Percentiles rank a stretch among this genome's conserved stretches.
phyloP scores from a whole-genome alignment of 2,329 filamentous ascomycete species.

The Phoma herbarum region DNA sequence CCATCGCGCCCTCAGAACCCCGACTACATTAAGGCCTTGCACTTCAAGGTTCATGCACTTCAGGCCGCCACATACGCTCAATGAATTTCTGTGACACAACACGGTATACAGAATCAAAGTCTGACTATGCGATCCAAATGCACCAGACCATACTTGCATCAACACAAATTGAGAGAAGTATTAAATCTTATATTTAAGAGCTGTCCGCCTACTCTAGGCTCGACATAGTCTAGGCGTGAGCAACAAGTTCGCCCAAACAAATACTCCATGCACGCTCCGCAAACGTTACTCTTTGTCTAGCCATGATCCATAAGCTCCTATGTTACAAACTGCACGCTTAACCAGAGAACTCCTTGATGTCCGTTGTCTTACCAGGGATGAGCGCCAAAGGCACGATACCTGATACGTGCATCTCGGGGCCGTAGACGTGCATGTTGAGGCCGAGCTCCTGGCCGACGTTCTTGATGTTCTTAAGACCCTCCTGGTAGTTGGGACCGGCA shows the following conservation, averaged over 20 bases:
- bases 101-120: neutral
- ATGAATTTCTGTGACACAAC: neutral
- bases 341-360: constrained; percentile 69
- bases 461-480: constrained; percentile 99
- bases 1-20: too few species aligned
- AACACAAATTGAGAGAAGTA: constrained; percentile 15
- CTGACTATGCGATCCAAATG: too few species aligned
- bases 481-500: constrained; percentile 98
- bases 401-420: constrained; percentile 85
- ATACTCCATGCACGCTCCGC: constrained; percentile 29
- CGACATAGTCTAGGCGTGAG: constrained; percentile 25
- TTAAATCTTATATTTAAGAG: constrained; percentile 31
- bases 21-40: too few species aligned
- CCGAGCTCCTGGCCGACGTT: constrained; percentile 91
- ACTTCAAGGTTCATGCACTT: too few species aligned
- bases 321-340: constrained; percentile 50
- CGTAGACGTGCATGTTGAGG: constrained; percentile 91
- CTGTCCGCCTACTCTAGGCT: constrained; percentile 17
- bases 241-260: constrained; percentile 29
- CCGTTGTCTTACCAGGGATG: constrained; percentile 64
- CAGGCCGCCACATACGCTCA: neutral
- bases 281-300: constrained; percentile 45
- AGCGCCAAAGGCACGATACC: constrained; percentile 96
- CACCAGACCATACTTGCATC: too few species aligned
- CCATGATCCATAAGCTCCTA: constrained; percentile 41